Evolutionary conservation across 2,329 filamentous ascomycete genomes (phyloP), one percentile per base, ranked within the genome.

Genomic region (Clonostachys byssicola): DNA sequence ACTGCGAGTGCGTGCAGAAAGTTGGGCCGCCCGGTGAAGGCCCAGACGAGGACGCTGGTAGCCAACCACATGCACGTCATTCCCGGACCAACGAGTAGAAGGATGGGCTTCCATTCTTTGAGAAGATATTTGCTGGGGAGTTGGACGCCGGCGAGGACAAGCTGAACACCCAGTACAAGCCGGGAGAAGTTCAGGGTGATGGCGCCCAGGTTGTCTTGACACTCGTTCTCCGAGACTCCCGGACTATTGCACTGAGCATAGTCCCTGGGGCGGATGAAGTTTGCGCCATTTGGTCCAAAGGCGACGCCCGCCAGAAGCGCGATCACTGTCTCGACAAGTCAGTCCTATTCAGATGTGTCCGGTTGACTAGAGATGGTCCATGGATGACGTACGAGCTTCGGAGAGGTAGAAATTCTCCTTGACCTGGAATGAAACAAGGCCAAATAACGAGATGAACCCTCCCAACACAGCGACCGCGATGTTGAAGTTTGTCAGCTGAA

Each of bases 351-450:
- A 40, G 5, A 16, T 14, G 10, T 23, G 10, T 20, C 9, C 4
- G 2, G 40, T 14, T 40, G 12, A 45, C 38, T 16, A 20, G 5
- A 12, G 8, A 23, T 41, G 12, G 33, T 17, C 14, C 39, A 16
- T 42, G 34, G 17, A 17, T 35, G 20, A 81, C 87, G 63, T 73
- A 92, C 89, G 73, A 46, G 92, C 89, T 77, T 96, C 92, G 2
- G 90, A 95, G 1, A 96, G 77, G 63, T 96, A 96, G 61, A 89
- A 92, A 49, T 83, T 86, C 69, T 96, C 92, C 62, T 96, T 96
- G 60, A 89, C 77, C 16, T 96, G 77, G 61, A 91, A 95, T 1
- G 90, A 96, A 1, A 96, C 89, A 40, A 96, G 71, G 5, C 90
- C 91, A 60, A 95, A 96, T n/a, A 95, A 56, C 0, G 89, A 90